A percentile compares a stretch with the other conserved stretches of the same genome.
Evolutionary conservation across 1,284 basidiomycete species (phyloP).

Genomic region (Ustilago vetiveriae): DNA sequence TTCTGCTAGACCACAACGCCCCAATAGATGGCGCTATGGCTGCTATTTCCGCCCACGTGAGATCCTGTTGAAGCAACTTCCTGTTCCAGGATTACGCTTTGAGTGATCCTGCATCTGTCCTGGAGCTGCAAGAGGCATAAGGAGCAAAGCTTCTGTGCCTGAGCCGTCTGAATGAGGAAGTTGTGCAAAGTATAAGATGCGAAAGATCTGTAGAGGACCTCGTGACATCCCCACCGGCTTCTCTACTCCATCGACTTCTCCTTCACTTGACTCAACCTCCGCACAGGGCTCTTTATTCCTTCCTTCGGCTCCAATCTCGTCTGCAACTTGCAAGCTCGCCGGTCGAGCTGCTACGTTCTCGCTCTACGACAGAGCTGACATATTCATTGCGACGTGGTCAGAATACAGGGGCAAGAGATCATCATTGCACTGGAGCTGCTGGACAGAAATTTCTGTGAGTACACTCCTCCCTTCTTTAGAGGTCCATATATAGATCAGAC

Average conservation of each 20-base stretch:
- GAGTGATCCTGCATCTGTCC: no score
- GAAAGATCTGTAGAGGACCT: neutral
- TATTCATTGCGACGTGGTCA: constrained; percentile 7
- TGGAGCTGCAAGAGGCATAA: no score
- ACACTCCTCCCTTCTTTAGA: neutral
- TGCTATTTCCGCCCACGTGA: constrained; percentile 6
- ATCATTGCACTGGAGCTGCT: neutral
- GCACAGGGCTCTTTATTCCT: neutral
- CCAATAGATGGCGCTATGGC: neutral
- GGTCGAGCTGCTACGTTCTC: constrained; percentile 9
- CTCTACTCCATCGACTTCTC: neutral
- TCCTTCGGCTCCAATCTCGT: neutral
- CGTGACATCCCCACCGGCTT: neutral
- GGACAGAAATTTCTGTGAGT: constrained; percentile 27
- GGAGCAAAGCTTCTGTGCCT: constrained; percentile 1
- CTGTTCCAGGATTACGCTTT: no score
- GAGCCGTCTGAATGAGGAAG: neutral
- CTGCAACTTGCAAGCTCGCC: constrained; percentile 10
- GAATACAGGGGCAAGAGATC: constrained; percentile 1
- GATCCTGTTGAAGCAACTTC: constrained; percentile 24
- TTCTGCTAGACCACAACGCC: neutral
- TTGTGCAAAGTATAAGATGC: constrained; percentile 4
- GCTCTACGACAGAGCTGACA: neutral
- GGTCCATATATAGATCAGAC: no score
- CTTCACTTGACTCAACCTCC: neutral